Conservation (phyloP, 1,284 basidiomycete species). For the Irpex sp. region DNA sequence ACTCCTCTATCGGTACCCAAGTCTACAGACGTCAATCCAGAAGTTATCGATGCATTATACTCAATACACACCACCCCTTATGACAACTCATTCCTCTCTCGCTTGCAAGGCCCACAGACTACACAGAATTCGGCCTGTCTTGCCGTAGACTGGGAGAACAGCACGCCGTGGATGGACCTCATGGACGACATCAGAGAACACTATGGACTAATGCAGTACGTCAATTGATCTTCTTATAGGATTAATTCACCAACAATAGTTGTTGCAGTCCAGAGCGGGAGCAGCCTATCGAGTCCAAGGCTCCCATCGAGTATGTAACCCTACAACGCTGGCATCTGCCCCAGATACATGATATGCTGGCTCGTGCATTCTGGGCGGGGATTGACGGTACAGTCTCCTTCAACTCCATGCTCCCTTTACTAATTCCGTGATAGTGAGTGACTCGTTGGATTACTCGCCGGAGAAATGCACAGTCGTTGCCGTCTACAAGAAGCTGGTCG, state of each 20-base stretch:
- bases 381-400: constrained; percentile 55
- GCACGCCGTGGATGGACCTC: constrained; percentile 67
- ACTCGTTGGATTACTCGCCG: constrained; percentile 61
- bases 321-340: constrained; percentile 55
- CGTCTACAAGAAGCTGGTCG: constrained; percentile 63
- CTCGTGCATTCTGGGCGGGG: constrained; percentile 66
- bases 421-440: constrained; percentile 46
- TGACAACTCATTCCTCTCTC: constrained; percentile 58
- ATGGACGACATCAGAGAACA: constrained; percentile 69
- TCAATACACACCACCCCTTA: constrained; percentile 59
- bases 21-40: constrained; percentile 29
- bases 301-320: constrained; percentile 61
- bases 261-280: constrained; percentile 51
- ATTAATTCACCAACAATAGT: neutral
- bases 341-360: constrained; percentile 67
- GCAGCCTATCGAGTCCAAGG: constrained; percentile 33
- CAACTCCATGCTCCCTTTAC: neutral
- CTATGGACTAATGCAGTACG: constrained; percentile 55
- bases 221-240: constrained; percentile 3
- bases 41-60: constrained; percentile 51
- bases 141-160: constrained; percentile 67
- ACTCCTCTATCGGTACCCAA: constrained; percentile 6
- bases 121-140: constrained; percentile 26
- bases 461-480: constrained; percentile 71
- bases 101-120: constrained; percentile 40